Evolutionary conservation across 345 rosid species (phyloP).

Genomic region (Populus nigra): DNA sequence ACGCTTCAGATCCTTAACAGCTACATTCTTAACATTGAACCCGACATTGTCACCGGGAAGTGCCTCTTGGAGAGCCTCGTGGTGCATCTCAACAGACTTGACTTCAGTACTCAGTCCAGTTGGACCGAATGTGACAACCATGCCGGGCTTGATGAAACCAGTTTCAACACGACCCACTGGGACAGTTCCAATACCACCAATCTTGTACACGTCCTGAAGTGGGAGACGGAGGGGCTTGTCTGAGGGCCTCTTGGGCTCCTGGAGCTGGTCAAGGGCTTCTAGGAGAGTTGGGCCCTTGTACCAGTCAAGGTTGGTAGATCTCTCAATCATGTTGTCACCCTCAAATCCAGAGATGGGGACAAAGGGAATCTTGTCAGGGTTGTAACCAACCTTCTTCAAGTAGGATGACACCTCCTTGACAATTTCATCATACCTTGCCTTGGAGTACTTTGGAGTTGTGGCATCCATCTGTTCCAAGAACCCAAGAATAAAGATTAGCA

Average conservation of each 20-base stretch:
- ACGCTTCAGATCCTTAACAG: slow-evolving; percentile 86
- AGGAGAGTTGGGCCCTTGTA: slow-evolving; percentile 28
- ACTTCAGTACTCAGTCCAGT: slow-evolving; percentile 79
- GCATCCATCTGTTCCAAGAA: slow-evolving; percentile 12
- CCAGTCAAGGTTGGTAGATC: slow-evolving; percentile 31
- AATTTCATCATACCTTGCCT: slow-evolving; percentile 22
- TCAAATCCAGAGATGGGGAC: slow-evolving; percentile 21
- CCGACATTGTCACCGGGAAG: slow-evolving; percentile 83
- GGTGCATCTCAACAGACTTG: slow-evolving; percentile 94
- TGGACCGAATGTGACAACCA: slow-evolving; percentile 76
- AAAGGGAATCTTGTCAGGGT: slow-evolving; percentile 18
- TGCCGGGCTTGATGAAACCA: slow-evolving; percentile 69
- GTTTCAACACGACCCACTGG: slow-evolving; percentile 46
- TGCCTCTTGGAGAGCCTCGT: slow-evolving; percentile 74
- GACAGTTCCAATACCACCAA: slow-evolving; percentile 18
- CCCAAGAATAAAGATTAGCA: no score
- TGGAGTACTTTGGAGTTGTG: slow-evolving; percentile 19
- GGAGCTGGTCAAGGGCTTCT: slow-evolving; percentile 22
- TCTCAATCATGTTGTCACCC: slow-evolving; percentile 29
- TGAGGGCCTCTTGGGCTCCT: slow-evolving; percentile 29
- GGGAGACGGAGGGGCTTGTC: slow-evolving; percentile 34
- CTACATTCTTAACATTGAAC: slow-evolving; percentile 78
- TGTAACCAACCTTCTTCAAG: slow-evolving; percentile 21
- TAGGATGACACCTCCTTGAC: slow-evolving; percentile 20
- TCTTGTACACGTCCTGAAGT: slow-evolving; percentile 25